Evolutionary conservation across 192 early-diverging fungal genomes (phyloP).

Genomic region (Backusella australiensis): DNA sequence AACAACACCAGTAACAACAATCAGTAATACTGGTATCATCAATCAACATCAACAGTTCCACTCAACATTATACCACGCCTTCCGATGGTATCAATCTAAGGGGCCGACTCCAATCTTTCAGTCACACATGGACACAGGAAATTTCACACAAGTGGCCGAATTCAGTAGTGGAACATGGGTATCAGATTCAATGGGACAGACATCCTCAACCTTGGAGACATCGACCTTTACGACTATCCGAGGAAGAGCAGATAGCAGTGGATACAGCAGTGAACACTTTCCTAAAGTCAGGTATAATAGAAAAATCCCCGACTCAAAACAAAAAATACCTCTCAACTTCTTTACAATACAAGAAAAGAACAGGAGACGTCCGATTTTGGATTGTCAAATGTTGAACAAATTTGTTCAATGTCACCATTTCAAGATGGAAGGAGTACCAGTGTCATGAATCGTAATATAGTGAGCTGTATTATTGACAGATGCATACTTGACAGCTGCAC

Average conservation of each 20-base stretch:
- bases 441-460: too few species aligned
- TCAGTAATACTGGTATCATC: neutral
- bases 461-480: too few species aligned
- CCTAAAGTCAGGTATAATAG: neutral
- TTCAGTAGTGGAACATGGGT: too few species aligned
- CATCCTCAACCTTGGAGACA: too few species aligned
- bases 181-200: too few species aligned
- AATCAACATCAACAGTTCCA: neutral
- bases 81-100: too few species aligned
- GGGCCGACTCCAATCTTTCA: too few species aligned
- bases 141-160: too few species aligned
- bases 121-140: too few species aligned
- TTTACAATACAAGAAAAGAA: constrained; percentile 17
- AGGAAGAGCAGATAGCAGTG: too few species aligned
- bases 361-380: constrained; percentile 10
- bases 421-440: constrained; percentile 32
- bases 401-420: constrained; percentile 26
- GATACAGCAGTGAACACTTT: constrained; percentile 15
- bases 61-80: neutral
- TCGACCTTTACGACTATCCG: too few species aligned
- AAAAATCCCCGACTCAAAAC: neutral
- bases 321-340: neutral
- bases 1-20: neutral
- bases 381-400: constrained; percentile 14
- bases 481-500: too few species aligned